phyloP scores from a whole-genome alignment of 768 basidiomycete species.

The Amanita brunnescens region DNA sequence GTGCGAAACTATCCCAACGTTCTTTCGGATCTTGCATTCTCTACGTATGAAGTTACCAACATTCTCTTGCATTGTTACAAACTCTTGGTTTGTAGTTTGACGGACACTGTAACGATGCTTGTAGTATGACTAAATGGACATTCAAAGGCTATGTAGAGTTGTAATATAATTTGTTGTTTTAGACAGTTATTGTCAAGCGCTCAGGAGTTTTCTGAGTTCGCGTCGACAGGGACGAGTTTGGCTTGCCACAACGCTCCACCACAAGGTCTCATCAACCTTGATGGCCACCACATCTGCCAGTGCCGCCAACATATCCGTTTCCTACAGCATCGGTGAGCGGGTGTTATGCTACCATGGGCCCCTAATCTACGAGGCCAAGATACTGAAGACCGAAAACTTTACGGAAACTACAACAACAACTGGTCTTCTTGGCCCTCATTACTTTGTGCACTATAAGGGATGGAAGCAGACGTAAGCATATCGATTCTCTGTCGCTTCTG shows the following conservation, averaged over 20 bases:
- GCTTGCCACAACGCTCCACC: not conserved
- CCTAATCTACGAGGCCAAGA: constrained; percentile 91
- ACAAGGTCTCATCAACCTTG: not conserved
- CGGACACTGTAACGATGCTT: not conserved
- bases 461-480: constrained; percentile 90
- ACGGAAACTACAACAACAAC: constrained; percentile 54
- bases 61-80: not conserved
- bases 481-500: constrained; percentile 3
- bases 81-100: not conserved
- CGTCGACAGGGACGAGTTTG: not conserved
- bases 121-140: not conserved
- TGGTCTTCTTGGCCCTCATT: constrained; percentile 66
- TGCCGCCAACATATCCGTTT: constrained; percentile 4
- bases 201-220: not conserved
- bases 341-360: constrained; percentile 95
- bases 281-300: constrained; percentile 16
- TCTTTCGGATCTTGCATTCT: not conserved
- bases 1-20: not conserved
- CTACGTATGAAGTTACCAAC: not conserved
- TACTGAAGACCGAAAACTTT: constrained; percentile 60
- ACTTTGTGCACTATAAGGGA: constrained; percentile 97
- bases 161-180: not conserved
- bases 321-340: constrained; percentile 59
- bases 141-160: not conserved
- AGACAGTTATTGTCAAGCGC: too few relatives aligned